Evolutionary conservation across 176 grass and related monocot genomes (phyloP), one percentile per base, ranked within the genome.

Genomic region (Aegilops umbellulata): DNA sequence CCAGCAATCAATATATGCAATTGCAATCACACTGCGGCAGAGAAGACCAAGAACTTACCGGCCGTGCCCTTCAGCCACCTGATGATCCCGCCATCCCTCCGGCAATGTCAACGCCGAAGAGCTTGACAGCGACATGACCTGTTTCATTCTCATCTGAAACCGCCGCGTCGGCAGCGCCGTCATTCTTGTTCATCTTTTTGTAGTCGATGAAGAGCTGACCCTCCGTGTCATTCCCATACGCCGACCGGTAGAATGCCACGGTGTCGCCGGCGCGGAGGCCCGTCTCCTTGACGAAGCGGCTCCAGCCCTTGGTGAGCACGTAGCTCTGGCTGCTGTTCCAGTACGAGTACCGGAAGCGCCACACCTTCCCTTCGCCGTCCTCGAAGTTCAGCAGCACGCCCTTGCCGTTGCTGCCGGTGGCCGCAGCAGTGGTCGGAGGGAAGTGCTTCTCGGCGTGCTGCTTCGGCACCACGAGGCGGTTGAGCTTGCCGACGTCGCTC

Each of bases 251-350:
- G 71, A 77, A 82, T 2, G 9, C 53, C 2, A 83, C 63, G n/a
- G 49, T 20, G 89, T 97, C 92, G 7, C 95, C 95, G 7, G 95
- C 84, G 6, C 86, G 81, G 66, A 97, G 90, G 0, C 86, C 82
- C 87, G 93, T 98, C 89, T 98, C 95, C 87, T 89, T 58, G 77
- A 98, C 93, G 85, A 93, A 98, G 9, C 90, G 90, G 91, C 93
- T 95, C 96, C 96, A 98, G 1, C 96, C 96, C 55, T 94, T 98
- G 38, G 96, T 98, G 38, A 98, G 88, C 72, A 98, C 93, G 82
- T 98, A 98, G 84, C 96, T 98, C 90, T 98, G 93, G 90, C 93
- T 98, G 82, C 93, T 98, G 74, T 90, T 94, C 96, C 96, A 98
- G 81, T 98, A 98, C 6, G 92, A 97, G 92, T 97, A 97, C 30